Base-by-base conservation (phyloP, 1,284 basidiomycete genomes). In the Sanguinoderma infundibulare region DNA sequence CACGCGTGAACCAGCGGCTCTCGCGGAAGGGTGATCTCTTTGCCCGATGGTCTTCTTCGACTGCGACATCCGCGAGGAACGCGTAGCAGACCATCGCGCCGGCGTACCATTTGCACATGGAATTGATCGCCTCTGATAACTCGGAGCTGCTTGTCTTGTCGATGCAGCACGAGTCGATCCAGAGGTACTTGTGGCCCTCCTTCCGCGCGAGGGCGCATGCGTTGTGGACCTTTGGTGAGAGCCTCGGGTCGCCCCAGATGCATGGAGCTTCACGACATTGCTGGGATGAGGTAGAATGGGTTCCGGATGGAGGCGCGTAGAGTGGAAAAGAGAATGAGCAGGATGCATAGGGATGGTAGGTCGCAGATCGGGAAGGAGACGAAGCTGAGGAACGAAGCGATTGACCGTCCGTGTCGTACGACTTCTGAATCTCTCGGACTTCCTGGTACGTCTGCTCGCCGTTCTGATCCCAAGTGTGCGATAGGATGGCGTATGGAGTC, bases 131-230 rank as follows among this genome's bases (percentile, higher is more conserved):
- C 26, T 62, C 60, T 20, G 60, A 62, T 3, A 62, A 39, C 60
- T 62, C 60, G 5, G 55, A 30, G 17, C 60, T 57, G 51, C 55
- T 61, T 1, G 42, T 26, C 51, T 62, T 58, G 53, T 62, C 60
- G 26, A 62, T 62, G 47, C 61, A 62, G 34, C 61, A 62, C 24
- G 61, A 52, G 35, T 62, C 61, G n/a, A 58, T 55, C 61, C 61
- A 62, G 52, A 62, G 2, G 15, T 36, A 38, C 6, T 17, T 15
- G 49, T 51, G 55, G 0, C 61, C 56, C 2, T 42, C 38, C 6
- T 28, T 24, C 7, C 39, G 56, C 5, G 61, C 60, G 17, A 54
- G 14, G 1, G 15, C 36, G 34, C 60, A 61, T n/a, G 50, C 24
- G 12, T 38, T 46, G 1, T 44, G 42, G 36, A 62, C 30, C 34